phyloP scores from a whole-genome alignment of 2,329 filamentous ascomycete genomes.

The Thermothelomyces thermophilus region DNA sequence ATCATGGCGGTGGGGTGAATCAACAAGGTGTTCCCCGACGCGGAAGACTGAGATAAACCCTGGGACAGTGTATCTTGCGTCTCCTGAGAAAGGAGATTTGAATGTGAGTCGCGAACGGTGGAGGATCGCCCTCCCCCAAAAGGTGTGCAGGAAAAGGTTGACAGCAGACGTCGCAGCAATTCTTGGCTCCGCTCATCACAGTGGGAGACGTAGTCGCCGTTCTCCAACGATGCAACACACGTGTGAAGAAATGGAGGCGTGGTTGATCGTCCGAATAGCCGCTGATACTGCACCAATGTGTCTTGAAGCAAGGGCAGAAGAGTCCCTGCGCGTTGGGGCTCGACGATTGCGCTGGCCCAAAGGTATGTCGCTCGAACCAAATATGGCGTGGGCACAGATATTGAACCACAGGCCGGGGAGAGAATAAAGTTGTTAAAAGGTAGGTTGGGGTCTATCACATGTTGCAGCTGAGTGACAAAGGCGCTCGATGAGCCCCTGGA shows the following conservation, averaged over 20 bases:
- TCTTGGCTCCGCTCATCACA: slow-evolving; percentile 2
- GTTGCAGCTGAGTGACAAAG: slow-evolving; percentile 16
- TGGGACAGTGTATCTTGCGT: not conserved
- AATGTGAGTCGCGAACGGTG: not conserved
- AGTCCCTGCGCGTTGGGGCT: slow-evolving; percentile 13
- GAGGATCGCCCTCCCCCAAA: not conserved
- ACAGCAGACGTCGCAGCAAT: not conserved
- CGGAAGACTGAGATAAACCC: not conserved
- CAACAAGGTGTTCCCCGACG: not conserved
- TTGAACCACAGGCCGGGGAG: slow-evolving; percentile 15
- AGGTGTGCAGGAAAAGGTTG: slow-evolving; percentile 12
- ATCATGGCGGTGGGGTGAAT: not conserved
- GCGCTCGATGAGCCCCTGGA: slow-evolving; percentile 5
- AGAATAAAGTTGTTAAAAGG: slow-evolving; percentile 24
- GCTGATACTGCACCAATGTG: slow-evolving; percentile 23
- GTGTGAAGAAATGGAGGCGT: slow-evolving; percentile 25
- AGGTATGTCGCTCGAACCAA: slow-evolving; percentile 24
- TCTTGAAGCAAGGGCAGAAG: slow-evolving; percentile 18
- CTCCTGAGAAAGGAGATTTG: not conserved
- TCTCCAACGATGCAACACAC: slow-evolving; percentile 22
- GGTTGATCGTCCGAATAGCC: slow-evolving; percentile 23
- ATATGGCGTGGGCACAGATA: slow-evolving; percentile 26
- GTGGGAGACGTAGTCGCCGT: slow-evolving; percentile 11
- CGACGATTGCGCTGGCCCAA: slow-evolving; percentile 23
- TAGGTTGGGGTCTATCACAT: slow-evolving; percentile 19